These are phyloP conservation scores for Xylaria sp. DNA, from an alignment of 2,329 filamentous ascomycete species.

Conservation along the genomic window DNA sequence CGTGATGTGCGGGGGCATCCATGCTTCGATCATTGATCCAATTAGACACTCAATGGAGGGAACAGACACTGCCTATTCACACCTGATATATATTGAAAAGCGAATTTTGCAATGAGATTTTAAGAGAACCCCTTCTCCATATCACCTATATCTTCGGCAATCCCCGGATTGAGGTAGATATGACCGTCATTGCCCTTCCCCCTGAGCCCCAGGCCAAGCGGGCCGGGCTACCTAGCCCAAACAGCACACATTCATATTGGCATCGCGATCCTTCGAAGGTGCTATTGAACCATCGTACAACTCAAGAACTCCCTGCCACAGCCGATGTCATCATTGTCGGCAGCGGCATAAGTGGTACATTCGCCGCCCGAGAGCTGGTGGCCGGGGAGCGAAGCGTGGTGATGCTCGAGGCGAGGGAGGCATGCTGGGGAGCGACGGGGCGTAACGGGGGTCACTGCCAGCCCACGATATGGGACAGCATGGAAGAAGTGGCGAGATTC, in stretches of 20 bases:
- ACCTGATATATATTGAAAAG: neutral
- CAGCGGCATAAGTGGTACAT: conserved; percentile 80
- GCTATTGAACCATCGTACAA: conserved; percentile 75
- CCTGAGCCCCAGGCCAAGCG: conserved; percentile 45
- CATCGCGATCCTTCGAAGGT: conserved; percentile 72
- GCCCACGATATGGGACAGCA: conserved; percentile 70
- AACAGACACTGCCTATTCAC: neutral
- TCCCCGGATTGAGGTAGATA: neutral
- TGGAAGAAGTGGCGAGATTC: conserved; percentile 72
- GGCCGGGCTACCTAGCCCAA: conserved; percentile 66
- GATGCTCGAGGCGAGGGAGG: conserved; percentile 81
- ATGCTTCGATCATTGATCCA: too few relatives aligned
- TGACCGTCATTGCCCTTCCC: conserved; percentile 4
- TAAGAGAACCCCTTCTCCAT: neutral
- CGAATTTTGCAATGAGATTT: neutral
- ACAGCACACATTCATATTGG: conserved; percentile 77
- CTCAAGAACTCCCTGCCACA: conserved; percentile 66
- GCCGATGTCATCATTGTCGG: conserved; percentile 79
- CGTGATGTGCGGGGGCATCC: conserved; percentile 22
- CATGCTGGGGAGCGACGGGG: conserved; percentile 86
- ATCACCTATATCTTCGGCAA: neutral
- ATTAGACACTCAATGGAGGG: neutral
- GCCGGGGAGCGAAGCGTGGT: conserved; percentile 66
- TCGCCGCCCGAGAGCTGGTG: conserved; percentile 72
- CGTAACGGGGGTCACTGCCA: conserved; percentile 81